Conservation (phyloP, 805 yeast species). For the Nakazawaea sp. region DNA sequence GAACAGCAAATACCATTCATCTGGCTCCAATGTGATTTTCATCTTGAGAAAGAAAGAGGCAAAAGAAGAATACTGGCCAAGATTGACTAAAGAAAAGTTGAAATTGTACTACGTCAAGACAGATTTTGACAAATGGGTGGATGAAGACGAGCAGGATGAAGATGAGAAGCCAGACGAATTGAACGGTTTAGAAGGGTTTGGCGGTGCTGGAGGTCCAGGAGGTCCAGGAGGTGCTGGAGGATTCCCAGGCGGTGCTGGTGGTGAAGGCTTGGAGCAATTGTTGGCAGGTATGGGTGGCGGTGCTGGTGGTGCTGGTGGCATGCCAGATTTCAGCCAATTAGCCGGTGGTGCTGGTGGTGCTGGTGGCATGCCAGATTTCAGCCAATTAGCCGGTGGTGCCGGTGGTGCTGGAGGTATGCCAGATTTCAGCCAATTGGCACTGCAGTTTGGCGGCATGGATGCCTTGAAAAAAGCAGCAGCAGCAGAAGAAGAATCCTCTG, state of each 20-base stretch:
- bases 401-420: constrained; percentile 28
- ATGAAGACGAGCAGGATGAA: constrained; percentile 94
- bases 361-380: constrained; percentile 27
- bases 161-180: constrained; percentile 37
- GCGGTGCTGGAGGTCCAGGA: constrained; percentile 26
- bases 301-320: constrained; percentile 28
- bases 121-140: constrained; percentile 97
- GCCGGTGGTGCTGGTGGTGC: constrained; percentile 33
- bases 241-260: constrained; percentile 23
- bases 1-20: constrained; percentile 47
- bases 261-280: constrained; percentile 18
- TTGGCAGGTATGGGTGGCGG: constrained; percentile 27
- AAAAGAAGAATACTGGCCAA: constrained; percentile 87
- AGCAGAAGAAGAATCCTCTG: constrained; percentile 17
- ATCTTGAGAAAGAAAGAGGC: constrained; percentile 63
- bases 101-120: constrained; percentile 81
- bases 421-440: constrained; percentile 26
- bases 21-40: constrained; percentile 59
- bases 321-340: constrained; percentile 25
- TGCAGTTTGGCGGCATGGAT: constrained; percentile 30
- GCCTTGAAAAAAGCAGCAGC: constrained; percentile 4
- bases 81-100: constrained; percentile 81
- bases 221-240: constrained; percentile 29
- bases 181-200: constrained; percentile 21
- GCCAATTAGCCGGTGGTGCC: constrained; percentile 32